Evolutionary conservation across 768 basidiomycete genomes (phyloP).

Genomic region (Termitomyces sp.): DNA sequence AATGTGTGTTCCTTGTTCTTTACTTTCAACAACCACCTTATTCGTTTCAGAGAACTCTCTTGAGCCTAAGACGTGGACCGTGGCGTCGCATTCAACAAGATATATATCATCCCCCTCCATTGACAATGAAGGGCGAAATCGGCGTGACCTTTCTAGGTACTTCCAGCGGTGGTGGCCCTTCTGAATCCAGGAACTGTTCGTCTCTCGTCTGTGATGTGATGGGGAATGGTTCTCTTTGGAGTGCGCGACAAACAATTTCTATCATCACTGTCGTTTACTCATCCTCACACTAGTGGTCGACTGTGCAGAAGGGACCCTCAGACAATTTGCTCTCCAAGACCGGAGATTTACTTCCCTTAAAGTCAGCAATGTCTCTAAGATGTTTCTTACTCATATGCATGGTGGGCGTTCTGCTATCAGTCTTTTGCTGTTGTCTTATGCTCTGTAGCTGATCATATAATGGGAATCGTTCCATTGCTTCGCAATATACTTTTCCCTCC

Average conservation of each 20-base stretch:
- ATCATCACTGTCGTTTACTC: background rate
- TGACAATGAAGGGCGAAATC: conserved; percentile 41
- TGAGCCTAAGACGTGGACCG: background rate
- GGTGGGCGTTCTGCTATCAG: conserved; percentile 37
- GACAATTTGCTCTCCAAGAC: conserved; percentile 65
- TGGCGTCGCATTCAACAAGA: background rate
- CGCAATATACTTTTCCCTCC: conserved; percentile 56
- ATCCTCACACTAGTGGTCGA: conserved; percentile 56
- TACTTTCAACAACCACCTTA: background rate
- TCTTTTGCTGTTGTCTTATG: background rate
- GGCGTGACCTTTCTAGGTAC: conserved; percentile 74
- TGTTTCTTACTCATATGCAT: conserved; percentile 88
- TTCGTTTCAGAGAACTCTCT: conserved; percentile 5
- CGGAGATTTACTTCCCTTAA: conserved; percentile 32
- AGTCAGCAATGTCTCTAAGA: conserved; percentile 52
- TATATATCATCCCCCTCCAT: background rate
- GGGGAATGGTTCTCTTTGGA: conserved; percentile 62
- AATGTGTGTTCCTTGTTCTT: background rate
- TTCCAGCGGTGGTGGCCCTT: conserved; percentile 74
- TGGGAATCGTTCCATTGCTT: conserved; percentile 70
- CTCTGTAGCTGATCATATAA: conserved; percentile 62
- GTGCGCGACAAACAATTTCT: conserved; percentile 37
- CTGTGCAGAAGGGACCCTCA: conserved; percentile 77
- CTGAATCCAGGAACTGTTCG: conserved; percentile 72
- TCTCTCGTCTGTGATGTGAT: conserved; percentile 63